These are phyloP conservation scores for Poronia punctata DNA, from an alignment of 495 filamentous ascomycete genomes.

Conservation along the genomic window DNA sequence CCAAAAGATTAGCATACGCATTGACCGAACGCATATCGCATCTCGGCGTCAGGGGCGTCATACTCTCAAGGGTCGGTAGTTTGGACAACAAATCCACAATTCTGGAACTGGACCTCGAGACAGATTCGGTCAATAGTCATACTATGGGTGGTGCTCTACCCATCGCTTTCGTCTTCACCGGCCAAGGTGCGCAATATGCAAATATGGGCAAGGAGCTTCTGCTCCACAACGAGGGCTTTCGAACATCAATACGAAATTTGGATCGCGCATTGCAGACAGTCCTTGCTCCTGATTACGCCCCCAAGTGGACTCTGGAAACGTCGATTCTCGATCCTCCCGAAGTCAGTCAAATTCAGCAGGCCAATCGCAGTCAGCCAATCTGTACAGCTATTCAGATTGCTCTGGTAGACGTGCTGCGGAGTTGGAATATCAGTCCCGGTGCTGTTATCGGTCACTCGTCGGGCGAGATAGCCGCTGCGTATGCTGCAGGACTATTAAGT, in stretches of 20 bases:
- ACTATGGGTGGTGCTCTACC: too few species aligned
- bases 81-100: too few species aligned
- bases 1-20: too few species aligned
- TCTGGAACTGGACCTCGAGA: too few species aligned
- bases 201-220: slow-evolving; percentile 43
- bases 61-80: too few species aligned
- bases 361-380: slow-evolving; percentile 35
- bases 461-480: slow-evolving; percentile 54
- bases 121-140: too few species aligned
- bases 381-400: slow-evolving; percentile 47
- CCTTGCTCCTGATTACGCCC: slow-evolving; percentile 9
- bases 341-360: slow-evolving; percentile 9
- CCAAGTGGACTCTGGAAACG: slow-evolving; percentile 7
- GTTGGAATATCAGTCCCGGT: slow-evolving; percentile 41
- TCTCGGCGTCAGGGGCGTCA: too few species aligned
- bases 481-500: slow-evolving; percentile 35
- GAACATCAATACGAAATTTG: slow-evolving; percentile 20
- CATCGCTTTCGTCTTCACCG: slow-evolving; percentile 1
- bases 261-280: slow-evolving; percentile 24
- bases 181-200: not conserved
- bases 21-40: too few species aligned
- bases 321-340: not conserved
- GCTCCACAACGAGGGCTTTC: slow-evolving; percentile 23
- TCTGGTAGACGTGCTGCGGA: slow-evolving; percentile 43
- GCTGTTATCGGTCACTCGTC: slow-evolving; percentile 55